These are phyloP conservation scores for Nepenthes gracilis DNA, from an alignment of 148 eudicot genomes.

Conservation along the genomic window DNA sequence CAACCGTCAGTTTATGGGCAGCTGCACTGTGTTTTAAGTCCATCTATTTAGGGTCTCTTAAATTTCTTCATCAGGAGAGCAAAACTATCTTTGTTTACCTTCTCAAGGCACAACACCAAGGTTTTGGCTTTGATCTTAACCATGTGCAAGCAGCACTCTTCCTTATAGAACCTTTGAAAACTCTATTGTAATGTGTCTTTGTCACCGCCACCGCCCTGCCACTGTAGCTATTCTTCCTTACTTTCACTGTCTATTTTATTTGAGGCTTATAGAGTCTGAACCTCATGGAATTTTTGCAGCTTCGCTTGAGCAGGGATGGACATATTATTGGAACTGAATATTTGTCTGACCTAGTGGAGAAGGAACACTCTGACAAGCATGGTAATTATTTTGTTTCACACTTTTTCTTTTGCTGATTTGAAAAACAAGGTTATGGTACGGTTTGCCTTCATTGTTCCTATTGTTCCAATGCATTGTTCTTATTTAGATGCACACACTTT, in stretches of 20 bases:
- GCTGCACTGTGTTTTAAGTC: too few relatives aligned
- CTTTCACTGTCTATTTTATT: background rate
- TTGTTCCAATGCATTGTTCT: background rate
- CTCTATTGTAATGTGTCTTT: too few relatives aligned
- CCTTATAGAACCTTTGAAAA: too few relatives aligned
- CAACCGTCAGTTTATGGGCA: too few relatives aligned
- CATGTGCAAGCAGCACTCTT: too few relatives aligned
- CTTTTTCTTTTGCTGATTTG: background rate
- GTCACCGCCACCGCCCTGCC: too few relatives aligned
- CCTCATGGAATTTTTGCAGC: conserved; percentile 38
- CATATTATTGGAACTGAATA: conserved; percentile 78
- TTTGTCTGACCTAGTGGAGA: conserved; percentile 92
- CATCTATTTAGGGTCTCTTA: too few relatives aligned
- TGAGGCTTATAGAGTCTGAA: conserved; percentile 2
- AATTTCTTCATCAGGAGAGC: too few relatives aligned
- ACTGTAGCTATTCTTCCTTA: too few relatives aligned
- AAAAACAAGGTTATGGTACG: background rate
- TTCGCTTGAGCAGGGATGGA: conserved; percentile 73
- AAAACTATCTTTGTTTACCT: too few relatives aligned
- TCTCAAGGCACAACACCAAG: too few relatives aligned
- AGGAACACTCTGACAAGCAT: conserved; percentile 61
- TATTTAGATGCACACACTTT: background rate
- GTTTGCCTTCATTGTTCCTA: background rate
- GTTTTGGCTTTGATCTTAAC: too few relatives aligned
- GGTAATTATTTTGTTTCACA: conserved; percentile 33